Percentiles rank a stretch among this genome's conserved stretches.
These are phyloP conservation scores for Didymella sp. DNA, from an alignment of 2,329 filamentous ascomycete genomes.

Conservation along the genomic window DNA sequence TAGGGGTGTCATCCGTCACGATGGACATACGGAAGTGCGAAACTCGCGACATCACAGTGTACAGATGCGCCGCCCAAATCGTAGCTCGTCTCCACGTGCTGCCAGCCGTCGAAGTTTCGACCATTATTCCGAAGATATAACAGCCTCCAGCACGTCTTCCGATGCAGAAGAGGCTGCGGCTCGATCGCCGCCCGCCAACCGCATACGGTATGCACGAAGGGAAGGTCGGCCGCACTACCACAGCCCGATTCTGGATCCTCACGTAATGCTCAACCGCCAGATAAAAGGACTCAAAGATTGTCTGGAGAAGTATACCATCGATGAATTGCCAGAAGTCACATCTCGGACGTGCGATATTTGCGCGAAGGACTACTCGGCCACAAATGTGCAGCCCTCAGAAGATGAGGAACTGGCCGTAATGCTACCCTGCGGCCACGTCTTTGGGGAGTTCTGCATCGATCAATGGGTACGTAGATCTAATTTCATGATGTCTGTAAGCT, in stretches of 20 bases:
- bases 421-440: conserved; percentile 45
- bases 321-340: conserved; percentile 35
- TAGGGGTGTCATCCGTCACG: background rate
- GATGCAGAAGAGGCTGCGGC: conserved; percentile 37
- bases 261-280: conserved; percentile 33
- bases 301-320: conserved; percentile 34
- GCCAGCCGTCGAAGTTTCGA: conserved; percentile 45
- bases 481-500: background rate
- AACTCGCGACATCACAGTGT: conserved; percentile 19
- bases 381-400: conserved; percentile 37
- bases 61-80: conserved; percentile 33
- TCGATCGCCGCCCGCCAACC: conserved; percentile 30
- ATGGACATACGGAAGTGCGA: conserved; percentile 24
- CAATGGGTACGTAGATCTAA: conserved; percentile 38
- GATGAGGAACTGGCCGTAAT: conserved; percentile 45
- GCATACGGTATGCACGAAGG: conserved; percentile 24
- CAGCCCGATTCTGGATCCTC: conserved; percentile 30
- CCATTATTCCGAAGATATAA: conserved; percentile 38
- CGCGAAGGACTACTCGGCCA: conserved; percentile 45
- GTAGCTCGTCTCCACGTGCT: conserved; percentile 37
- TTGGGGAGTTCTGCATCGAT: conserved; percentile 47
- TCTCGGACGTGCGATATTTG: conserved; percentile 46
- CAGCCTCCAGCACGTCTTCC: conserved; percentile 29
- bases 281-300: conserved; percentile 42
- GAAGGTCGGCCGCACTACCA: conserved; percentile 27